Percentiles rank a stretch among this genome's conserved stretches.
Evolutionary conservation across 2,329 filamentous ascomycete species (phyloP).

Genomic region (Sarocladium strictum): DNA sequence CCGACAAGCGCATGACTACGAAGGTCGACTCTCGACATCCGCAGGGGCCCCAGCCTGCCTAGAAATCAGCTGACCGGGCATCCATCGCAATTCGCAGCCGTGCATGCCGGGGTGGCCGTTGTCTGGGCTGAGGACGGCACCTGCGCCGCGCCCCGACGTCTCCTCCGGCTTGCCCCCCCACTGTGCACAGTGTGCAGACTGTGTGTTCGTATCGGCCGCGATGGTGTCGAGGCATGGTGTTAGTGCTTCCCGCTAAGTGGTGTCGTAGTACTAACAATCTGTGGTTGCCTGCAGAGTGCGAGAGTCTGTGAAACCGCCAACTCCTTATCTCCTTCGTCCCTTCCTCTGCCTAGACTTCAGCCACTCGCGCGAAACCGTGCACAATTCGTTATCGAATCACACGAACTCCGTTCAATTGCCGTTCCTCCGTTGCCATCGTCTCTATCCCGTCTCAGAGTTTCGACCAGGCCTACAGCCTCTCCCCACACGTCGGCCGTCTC

Average conservation of each 20-base stretch:
- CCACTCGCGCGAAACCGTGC: background rate
- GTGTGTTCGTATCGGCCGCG: background rate
- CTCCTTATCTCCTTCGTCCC: background rate
- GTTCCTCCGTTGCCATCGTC: background rate
- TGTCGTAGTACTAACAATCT: too few species aligned
- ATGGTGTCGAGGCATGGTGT: background rate
- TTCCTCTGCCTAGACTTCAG: background rate
- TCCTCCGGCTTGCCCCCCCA: background rate
- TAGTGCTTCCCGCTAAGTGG: too few species aligned
- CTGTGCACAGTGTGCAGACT: background rate
- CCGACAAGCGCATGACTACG: slow-evolving; percentile 6
- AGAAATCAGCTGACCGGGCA: background rate
- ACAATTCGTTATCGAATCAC: too few species aligned
- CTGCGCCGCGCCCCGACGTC: background rate
- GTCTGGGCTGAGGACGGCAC: background rate
- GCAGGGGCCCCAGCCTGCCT: background rate
- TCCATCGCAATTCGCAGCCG: background rate
- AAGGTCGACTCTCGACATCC: background rate
- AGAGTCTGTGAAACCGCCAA: background rate
- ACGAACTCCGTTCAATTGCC: too few species aligned
- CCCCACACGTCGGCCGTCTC: slow-evolving; percentile 1
- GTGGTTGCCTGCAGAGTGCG: too few species aligned
- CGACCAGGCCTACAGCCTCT: background rate
- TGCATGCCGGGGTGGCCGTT: background rate
- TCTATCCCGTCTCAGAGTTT: background rate